Percentiles rank a stretch among this genome's conserved stretches.
Conservation (phyloP, 345 rosid genomes). For the Populus alba region DNA sequence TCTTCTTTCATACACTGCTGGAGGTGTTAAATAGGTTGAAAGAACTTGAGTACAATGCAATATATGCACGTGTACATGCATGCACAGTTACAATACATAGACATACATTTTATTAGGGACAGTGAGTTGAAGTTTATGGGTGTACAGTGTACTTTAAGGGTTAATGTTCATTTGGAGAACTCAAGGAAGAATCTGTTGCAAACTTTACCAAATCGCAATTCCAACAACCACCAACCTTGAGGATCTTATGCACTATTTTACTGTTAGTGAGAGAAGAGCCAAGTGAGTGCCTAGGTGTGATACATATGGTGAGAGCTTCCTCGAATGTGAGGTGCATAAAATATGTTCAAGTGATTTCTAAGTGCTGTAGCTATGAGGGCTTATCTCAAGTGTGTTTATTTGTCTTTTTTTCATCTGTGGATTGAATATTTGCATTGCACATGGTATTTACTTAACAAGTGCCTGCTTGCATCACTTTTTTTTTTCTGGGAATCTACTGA, state of each 20-base stretch:
- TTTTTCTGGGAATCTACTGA: neutral
- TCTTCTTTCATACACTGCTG: neutral
- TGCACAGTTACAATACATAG: neutral
- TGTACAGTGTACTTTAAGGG: neutral
- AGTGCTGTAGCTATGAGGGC: neutral
- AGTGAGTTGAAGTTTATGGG: neutral
- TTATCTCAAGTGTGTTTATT: neutral
- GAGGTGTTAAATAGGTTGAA: neutral
- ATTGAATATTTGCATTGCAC: neutral
- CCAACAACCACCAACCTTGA: neutral
- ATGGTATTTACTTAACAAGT: neutral
- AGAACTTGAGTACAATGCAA: neutral
- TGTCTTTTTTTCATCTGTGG: neutral
- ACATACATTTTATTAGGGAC: neutral
- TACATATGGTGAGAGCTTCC: neutral
- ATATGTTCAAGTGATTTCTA: neutral
- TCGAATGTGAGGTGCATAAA: neutral
- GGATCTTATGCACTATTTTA: neutral
- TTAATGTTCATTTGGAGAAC: neutral
- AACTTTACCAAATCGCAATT: neutral
- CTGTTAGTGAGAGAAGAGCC: neutral
- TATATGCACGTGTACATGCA: neutral
- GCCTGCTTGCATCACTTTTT: neutral
- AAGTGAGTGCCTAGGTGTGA: neutral
- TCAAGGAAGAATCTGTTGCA: neutral